Evolutionary conservation across 805 yeast species (phyloP), one percentile per base, ranked within the genome.

Genomic region (Kodamaea kakaduensis): DNA sequence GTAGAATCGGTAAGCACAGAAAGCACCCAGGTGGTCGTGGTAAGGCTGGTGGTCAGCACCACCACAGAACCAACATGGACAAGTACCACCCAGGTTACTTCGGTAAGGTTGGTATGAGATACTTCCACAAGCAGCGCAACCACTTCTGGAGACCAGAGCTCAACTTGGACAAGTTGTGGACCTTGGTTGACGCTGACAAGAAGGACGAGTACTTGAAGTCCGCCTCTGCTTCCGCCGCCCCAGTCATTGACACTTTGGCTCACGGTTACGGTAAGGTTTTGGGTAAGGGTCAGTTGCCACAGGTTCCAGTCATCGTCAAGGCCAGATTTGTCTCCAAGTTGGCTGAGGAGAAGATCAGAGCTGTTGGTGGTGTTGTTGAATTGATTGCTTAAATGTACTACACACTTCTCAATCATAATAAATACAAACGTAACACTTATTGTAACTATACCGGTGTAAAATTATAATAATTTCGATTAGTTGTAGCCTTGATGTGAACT

Each of bases 1-100:
- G 98, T 85, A 94, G 99, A 82, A 77, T 93, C 75, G 99, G 99
- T 77, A 93, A 93, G 84, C 98, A 93, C 94, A 89, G 98, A 88
- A 93, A 93, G 95, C 93, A 85, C 65, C 97, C 98, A 56, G 98
- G 98, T 93, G 98, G 98, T 78, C 89, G 97, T 78, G 99, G 99
- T 93, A 90, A 77, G 89, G 99, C 99, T 71, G 99, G 99, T 90
- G 99, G 99, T 87, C 90, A 79, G 77, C 97, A 90, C 76, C 99
- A 93, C 77, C 98, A 93, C 96, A 87, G 99, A 82, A 89, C 93
- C 73, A 93, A 93, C 81, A 75, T 93, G 78, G 99, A 93, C 75
- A 93, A 90, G 77, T 93, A 85, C 96, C 99, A 93, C 75, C 98
- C 98, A 66, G 99, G 99, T 88, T 93, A 93, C 90, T 93, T 93